Conservation (phyloP, 2,329 filamentous ascomycete genomes). For the Alternaria dauci region DNA sequence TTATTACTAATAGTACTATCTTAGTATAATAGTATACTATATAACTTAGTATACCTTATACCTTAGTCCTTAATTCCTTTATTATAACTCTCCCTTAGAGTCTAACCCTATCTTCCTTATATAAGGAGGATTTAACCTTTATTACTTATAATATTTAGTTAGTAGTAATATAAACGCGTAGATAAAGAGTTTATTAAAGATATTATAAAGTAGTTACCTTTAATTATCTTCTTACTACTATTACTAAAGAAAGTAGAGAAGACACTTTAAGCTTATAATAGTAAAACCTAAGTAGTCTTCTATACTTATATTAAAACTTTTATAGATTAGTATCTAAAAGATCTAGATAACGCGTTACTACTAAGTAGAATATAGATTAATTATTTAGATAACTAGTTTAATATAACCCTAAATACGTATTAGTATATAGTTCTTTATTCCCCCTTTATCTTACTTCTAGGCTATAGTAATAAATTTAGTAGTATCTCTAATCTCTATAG, state of each 20-base stretch:
- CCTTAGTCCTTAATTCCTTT: too few species aligned
- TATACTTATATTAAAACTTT: slow-evolving; percentile 75
- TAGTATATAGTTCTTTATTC: slow-evolving; percentile 57
- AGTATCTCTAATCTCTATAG: slow-evolving; percentile 73
- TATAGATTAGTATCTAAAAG: slow-evolving; percentile 67
- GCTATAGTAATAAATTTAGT: slow-evolving; percentile 68
- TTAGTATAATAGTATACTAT: too few species aligned
- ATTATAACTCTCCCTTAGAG: too few species aligned
- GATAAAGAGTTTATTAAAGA: slow-evolving; percentile 59
- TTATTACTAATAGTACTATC: too few species aligned
- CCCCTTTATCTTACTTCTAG: slow-evolving; percentile 75
- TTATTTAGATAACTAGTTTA: neutral
- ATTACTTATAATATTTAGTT: too few species aligned
- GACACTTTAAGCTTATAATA: slow-evolving; percentile 69
- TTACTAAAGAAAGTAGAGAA: slow-evolving; percentile 66
- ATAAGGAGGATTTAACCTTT: too few species aligned
- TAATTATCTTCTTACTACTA: slow-evolving; percentile 69
- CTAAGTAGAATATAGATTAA: slow-evolving; percentile 52
- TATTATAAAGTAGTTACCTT: slow-evolving; percentile 65
- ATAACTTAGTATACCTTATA: too few species aligned
- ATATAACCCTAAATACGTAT: neutral
- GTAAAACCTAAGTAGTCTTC: slow-evolving; percentile 71
- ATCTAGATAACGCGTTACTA: slow-evolving; percentile 65
- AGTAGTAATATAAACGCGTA: slow-evolving; percentile 60
- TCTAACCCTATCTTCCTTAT: too few species aligned